A percentile compares a stretch with the other conserved stretches of the same genome.
Conservation (phyloP, 2,329 filamentous ascomycete genomes). For the Apiospora saccharicola region DNA sequence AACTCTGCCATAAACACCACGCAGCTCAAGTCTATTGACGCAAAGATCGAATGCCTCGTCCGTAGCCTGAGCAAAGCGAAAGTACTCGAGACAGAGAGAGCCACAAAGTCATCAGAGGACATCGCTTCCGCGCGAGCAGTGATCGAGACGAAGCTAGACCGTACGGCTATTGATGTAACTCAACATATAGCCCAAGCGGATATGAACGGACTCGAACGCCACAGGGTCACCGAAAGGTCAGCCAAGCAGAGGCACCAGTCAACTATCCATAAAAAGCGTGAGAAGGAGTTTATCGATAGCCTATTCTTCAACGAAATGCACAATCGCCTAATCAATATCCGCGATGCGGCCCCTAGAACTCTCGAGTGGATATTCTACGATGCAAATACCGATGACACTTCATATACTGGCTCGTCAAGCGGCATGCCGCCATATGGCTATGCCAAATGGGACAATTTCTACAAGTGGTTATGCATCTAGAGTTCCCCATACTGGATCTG, state of each 20-base stretch:
- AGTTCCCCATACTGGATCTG: slow-evolving; percentile 30
- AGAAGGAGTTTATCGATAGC: neutral
- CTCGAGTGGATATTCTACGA: neutral
- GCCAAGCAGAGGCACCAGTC: neutral
- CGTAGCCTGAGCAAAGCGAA: neutral
- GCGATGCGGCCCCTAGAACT: neutral
- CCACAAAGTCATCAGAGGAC: neutral
- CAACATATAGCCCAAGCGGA: neutral
- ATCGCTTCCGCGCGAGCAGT: neutral
- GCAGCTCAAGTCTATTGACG: neutral
- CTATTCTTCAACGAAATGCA: neutral
- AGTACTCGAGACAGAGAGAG: neutral
- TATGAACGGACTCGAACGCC: neutral
- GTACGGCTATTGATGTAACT: neutral
- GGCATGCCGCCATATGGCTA: rapidly evolving
- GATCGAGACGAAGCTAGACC: neutral
- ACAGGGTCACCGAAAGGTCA: neutral
- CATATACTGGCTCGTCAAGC: neutral
- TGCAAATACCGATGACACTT: neutral
- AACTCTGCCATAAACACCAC: neutral
- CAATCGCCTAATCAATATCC: neutral
- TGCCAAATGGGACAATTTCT: neutral
- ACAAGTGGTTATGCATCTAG: slow-evolving; percentile 27
- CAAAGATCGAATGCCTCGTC: neutral
- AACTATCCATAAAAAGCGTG: neutral